Evolutionary conservation across 345 rosid species (phyloP).

Genomic region (Bruguiera gymnorhiza): DNA sequence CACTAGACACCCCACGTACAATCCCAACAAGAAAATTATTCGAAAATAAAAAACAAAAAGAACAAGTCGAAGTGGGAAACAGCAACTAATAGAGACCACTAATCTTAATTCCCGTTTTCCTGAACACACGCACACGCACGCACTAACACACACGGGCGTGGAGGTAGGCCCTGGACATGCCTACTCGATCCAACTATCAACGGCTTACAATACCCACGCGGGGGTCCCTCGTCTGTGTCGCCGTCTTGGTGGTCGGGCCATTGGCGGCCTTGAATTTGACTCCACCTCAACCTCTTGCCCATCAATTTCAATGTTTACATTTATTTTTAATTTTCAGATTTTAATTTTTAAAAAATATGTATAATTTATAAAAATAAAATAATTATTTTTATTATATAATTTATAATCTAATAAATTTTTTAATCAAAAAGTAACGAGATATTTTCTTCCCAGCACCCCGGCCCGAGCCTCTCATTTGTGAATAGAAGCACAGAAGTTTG

Average conservation of each 20-base stretch:
- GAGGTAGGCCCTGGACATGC: conserved; percentile 27
- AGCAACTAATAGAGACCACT: too few relatives aligned
- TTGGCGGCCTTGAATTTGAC: conserved; percentile 26
- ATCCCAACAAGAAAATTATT: conserved; percentile 4
- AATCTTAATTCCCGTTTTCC: not conserved
- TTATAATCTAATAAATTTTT: too few relatives aligned
- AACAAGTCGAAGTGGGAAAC: too few relatives aligned
- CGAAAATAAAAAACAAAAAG: too few relatives aligned
- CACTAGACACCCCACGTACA: not conserved
- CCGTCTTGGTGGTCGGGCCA: conserved; percentile 67
- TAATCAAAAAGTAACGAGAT: too few relatives aligned
- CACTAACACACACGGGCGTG: conserved; percentile 25
- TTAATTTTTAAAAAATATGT: too few relatives aligned
- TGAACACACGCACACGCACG: not conserved
- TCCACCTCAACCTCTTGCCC: conserved; percentile 7
- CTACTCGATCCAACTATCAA: not conserved
- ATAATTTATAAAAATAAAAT: too few relatives aligned
- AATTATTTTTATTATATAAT: too few relatives aligned
- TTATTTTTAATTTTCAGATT: too few relatives aligned
- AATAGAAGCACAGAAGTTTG: too few relatives aligned
- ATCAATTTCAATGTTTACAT: not conserved
- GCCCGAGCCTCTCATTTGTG: too few relatives aligned
- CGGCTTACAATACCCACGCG: conserved; percentile 36
- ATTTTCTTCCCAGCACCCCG: too few relatives aligned
- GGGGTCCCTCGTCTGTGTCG: conserved; percentile 44